Conservation (phyloP, 352 stramenopile genomes). For the Phytopythium aichiense region DNA sequence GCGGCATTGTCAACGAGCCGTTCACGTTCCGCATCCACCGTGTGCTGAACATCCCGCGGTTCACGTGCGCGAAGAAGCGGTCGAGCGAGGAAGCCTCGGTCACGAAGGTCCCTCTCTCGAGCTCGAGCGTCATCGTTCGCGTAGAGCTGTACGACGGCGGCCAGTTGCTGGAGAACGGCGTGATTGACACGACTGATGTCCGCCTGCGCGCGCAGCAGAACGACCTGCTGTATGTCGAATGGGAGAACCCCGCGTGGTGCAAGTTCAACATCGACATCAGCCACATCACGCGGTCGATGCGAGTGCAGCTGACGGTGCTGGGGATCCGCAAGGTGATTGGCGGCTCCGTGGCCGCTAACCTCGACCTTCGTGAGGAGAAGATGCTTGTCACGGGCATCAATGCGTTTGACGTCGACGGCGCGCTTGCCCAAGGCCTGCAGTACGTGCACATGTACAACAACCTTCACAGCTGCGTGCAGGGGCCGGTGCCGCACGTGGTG, state of each 20-base stretch:
- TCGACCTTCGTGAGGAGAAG: slow-evolving; percentile 44
- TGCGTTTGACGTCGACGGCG: slow-evolving; percentile 75
- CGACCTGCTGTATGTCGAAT: slow-evolving; percentile 69
- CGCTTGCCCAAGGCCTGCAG: slow-evolving; percentile 53
- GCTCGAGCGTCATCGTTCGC: slow-evolving; percentile 65
- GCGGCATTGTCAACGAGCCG: slow-evolving; percentile 53
- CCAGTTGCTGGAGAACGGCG: slow-evolving; percentile 59
- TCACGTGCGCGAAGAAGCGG: slow-evolving; percentile 58
- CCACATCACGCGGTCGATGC: slow-evolving; percentile 68
- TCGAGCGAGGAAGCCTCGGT: slow-evolving; percentile 65
- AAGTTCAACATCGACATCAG: slow-evolving; percentile 74
- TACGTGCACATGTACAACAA: slow-evolving; percentile 86
- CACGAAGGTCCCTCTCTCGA: slow-evolving; percentile 40
- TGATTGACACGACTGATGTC: slow-evolving; percentile 68
- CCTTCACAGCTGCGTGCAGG: slow-evolving; percentile 58
- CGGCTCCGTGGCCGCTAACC: slow-evolving; percentile 8
- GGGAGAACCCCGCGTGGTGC: slow-evolving; percentile 71
- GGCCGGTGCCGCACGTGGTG: slow-evolving; percentile 72
- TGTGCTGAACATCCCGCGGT: slow-evolving; percentile 79
- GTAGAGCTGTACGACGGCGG: slow-evolving; percentile 78
- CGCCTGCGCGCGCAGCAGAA: slow-evolving; percentile 68
- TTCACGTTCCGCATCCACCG: slow-evolving; percentile 72
- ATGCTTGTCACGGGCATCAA: slow-evolving; percentile 83
- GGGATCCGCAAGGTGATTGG: slow-evolving; percentile 69
- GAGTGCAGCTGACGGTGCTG: slow-evolving; percentile 67